Conservation (phyloP, 2,329 filamentous ascomycete genomes). For the Pseudocercospora crystallina region DNA sequence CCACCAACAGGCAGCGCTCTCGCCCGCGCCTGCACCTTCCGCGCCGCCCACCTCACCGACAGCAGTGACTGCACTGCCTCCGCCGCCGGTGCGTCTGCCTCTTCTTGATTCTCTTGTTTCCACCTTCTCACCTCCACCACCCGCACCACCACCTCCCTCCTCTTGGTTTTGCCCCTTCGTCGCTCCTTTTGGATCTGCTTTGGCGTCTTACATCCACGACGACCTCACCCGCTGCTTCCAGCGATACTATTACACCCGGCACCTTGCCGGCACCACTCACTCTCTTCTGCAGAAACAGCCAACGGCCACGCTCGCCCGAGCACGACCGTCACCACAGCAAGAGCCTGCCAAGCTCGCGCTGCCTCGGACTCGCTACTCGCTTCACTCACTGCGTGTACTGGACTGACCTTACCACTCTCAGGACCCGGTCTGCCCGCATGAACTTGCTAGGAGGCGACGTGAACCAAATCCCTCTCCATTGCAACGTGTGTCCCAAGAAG, state of each 20-base stretch:
- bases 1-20: not conserved
- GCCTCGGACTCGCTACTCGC: too few species aligned
- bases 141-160: constrained; percentile 16
- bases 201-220: not conserved
- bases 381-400: constrained; percentile 5
- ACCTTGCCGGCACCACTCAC: constrained; percentile 22
- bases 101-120: not conserved
- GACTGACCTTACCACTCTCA: constrained; percentile 2
- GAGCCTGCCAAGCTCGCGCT: constrained; percentile 3
- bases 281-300: constrained; percentile 10
- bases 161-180: constrained; percentile 24
- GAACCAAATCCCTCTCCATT: constrained; percentile 65
- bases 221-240: constrained; percentile 23
- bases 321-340: constrained; percentile 1
- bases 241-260: constrained; percentile 19
- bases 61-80: constrained; percentile 1
- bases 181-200: constrained; percentile 27
- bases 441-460: constrained; percentile 36
- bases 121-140: constrained; percentile 15
- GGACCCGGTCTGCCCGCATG: constrained; percentile 19
- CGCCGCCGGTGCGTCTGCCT: constrained; percentile 5
- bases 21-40: not conserved
- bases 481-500: constrained; percentile 77
- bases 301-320: not conserved
- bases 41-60: not conserved